Evolutionary conservation across 2,329 filamentous ascomycete genomes (phyloP), one percentile per base, ranked within the genome.

Genomic region (Lachnellula arida): DNA sequence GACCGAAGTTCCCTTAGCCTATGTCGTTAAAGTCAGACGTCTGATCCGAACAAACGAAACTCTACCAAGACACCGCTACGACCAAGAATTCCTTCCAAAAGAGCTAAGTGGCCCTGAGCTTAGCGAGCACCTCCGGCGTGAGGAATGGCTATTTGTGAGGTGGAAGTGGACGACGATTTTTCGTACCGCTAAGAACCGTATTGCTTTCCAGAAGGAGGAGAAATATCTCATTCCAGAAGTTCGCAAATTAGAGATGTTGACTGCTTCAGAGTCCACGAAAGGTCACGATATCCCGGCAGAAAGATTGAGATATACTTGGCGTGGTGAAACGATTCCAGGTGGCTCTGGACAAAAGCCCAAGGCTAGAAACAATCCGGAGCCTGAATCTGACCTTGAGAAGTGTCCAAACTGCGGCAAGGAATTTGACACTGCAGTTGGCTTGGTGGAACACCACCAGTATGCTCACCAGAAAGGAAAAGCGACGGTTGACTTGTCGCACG

Each of bases 41-140:
- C 68, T 88, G 0, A 65, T 75, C 0, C 69, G 78, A 2, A 89
- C 85, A 0, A 90, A 89, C 56, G 67, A 74, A 0, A 62, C 68
- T 0, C 83, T 76, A 44, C 78, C 79, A 17, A 37, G 22, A 23
- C 22, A 23, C 3, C 22, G 22, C 22, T 23, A 23, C 22, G 4
- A 23, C 22, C 22, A 4, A 23, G 3, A 3, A 23, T 23, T 23
- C 4, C 9, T 15, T 42, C 15, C 39, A 15, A 15, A 47, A 0
- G 28, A 50, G 0, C 15, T 37, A 11, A 34, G 15, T 14, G 19
- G 28, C 28, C 28, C 28, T 0, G 49, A 65, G 0, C 63, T 63
- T 12, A 60, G 61, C 1, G 22, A 64, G 0, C 60, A 66, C 1
- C 56, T 68, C 0, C 62, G 67, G 11, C 56, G 67, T 1, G 62